A percentile compares a stretch with the other conserved stretches of the same genome.
Evolutionary conservation across 2,329 filamentous ascomycete genomes (phyloP).

Genomic region (Talaromyces sp.): DNA sequence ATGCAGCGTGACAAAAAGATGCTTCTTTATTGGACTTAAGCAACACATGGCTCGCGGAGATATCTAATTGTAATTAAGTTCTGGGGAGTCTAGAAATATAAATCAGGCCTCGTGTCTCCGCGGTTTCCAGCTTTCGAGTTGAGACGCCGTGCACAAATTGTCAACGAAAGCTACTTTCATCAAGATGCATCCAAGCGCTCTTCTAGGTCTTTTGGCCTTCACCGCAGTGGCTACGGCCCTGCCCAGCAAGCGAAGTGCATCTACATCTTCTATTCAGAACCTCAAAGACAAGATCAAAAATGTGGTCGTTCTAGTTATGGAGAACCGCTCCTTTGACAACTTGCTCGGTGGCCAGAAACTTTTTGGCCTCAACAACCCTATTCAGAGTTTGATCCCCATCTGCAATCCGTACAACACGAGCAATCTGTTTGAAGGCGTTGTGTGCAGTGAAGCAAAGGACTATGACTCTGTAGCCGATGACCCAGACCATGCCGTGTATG

Average conservation of each 20-base stretch:
- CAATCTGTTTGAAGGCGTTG: conserved; percentile 33
- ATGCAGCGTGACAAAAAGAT: neutral
- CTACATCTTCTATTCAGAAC: conserved; percentile 13
- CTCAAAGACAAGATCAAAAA: conserved; percentile 43
- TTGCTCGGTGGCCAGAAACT: conserved; percentile 42
- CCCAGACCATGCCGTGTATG: conserved; percentile 43
- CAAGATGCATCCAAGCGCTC: conserved; percentile 9
- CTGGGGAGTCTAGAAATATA: neutral
- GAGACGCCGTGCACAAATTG: neutral
- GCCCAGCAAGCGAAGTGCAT: conserved; percentile 14
- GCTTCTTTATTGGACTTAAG: neutral
- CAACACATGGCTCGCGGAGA: neutral
- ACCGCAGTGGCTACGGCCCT: conserved; percentile 8
- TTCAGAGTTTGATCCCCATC: conserved; percentile 25
- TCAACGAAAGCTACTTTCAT: conserved; percentile 26
- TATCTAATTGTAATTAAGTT: neutral
- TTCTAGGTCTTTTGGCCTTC: conserved; percentile 16
- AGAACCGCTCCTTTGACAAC: conserved; percentile 42
- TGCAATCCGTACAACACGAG: conserved; percentile 41
- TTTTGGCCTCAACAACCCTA: conserved; percentile 35
- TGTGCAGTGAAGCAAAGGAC: conserved; percentile 21
- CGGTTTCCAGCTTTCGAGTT: neutral
- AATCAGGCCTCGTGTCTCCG: neutral
- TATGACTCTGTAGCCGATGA: conserved; percentile 36
- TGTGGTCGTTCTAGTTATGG: conserved; percentile 47